Base-by-base conservation (phyloP, 2,329 filamentous ascomycete genomes). In the Cladosporium sp. region DNA sequence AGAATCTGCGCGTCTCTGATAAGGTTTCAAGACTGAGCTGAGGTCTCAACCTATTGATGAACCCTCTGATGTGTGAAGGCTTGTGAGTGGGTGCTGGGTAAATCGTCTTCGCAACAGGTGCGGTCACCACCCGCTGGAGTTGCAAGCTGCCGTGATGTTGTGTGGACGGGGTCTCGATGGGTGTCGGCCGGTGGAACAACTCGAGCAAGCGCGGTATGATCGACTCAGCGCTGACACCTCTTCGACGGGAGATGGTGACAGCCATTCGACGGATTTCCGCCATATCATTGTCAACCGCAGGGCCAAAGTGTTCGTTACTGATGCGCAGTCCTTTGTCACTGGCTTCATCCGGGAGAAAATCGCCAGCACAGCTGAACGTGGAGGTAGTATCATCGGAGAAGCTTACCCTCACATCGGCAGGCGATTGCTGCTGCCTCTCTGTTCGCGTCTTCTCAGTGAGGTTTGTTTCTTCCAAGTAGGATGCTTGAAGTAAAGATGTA, bases 241-340 rank as follows among this genome's bases (percentile, higher is more conserved):
- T 63, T 39, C 64, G 64, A 7, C 55, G 54, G 42, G 69, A 69
- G 29, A 71, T 59, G 15, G 64, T 56, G 25, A 51, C 54, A 2
- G 63, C 67, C 11, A 71, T 59, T 19, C 66, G 61, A 39, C 62
- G 60, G 12, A 72, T 61, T 12, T 66, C 67, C 7, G 59, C 25
- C 18, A 67, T 56, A 4, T 69, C 66, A 20, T 53, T 53, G 19
- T 68, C 63, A 8, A 18, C 12, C 5, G 22, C 25, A 12, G 22
- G 6, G 38, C 19, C 25, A 20, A 32, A 18, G 22, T 35, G 16
- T 27, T 19, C 16, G 3, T 13, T 12, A 43, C 30, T 15, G 35
- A 35, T 35, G 4, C 15, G 41, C 27, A 36, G 6, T 18, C 29
- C 46, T 19, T 49, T 38, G 18, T 51, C 49, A 7, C 29, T 47